Percentiles rank a stretch among this genome's conserved stretches.
phyloP scores from a whole-genome alignment of 1,284 basidiomycete genomes.

The Xanthoconium separans region DNA sequence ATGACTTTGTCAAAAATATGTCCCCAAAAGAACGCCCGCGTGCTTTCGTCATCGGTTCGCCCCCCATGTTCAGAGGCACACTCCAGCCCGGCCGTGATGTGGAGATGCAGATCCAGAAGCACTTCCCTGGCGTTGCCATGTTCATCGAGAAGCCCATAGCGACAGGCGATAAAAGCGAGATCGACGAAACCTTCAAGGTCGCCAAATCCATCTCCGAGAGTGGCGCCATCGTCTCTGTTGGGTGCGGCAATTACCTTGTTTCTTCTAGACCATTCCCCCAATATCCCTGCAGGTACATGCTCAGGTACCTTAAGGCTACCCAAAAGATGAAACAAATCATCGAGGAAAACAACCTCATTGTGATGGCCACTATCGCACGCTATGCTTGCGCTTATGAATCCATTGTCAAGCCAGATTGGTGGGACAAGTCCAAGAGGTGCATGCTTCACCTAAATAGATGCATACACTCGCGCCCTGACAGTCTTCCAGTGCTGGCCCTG shows the following conservation, averaged over 20 bases:
- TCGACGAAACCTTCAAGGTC: constrained; percentile 66
- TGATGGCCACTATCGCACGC: constrained; percentile 95
- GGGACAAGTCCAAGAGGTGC: constrained; percentile 92
- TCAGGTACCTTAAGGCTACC: constrained; percentile 91
- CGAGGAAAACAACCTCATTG: constrained; percentile 91
- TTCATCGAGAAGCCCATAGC: constrained; percentile 96
- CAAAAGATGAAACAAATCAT: constrained; percentile 99
- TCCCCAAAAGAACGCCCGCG: constrained; percentile 56
- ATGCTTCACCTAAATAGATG: constrained; percentile 30
- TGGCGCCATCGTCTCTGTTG: constrained; percentile 85
- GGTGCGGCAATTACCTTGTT: constrained; percentile 44
- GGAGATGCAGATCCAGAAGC: constrained; percentile 86
- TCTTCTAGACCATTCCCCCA: background rate
- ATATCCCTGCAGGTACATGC: constrained; percentile 66
- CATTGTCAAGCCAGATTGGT: constrained; percentile 94
- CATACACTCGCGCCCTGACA: constrained; percentile 1
- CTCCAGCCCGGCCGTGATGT: constrained; percentile 80
- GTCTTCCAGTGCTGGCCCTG: constrained; percentile 71
- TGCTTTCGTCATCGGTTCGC: constrained; percentile 89
- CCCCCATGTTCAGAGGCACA: constrained; percentile 91
- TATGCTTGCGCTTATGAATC: constrained; percentile 93
- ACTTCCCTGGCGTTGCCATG: constrained; percentile 89
- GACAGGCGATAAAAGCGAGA: constrained; percentile 74
- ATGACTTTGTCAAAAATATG: constrained; percentile 82
- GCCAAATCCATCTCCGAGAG: constrained; percentile 67